These are phyloP conservation scores for Chlorophyllum brunneum DNA, from an alignment of 768 basidiomycete species.

Conservation along the genomic window DNA sequence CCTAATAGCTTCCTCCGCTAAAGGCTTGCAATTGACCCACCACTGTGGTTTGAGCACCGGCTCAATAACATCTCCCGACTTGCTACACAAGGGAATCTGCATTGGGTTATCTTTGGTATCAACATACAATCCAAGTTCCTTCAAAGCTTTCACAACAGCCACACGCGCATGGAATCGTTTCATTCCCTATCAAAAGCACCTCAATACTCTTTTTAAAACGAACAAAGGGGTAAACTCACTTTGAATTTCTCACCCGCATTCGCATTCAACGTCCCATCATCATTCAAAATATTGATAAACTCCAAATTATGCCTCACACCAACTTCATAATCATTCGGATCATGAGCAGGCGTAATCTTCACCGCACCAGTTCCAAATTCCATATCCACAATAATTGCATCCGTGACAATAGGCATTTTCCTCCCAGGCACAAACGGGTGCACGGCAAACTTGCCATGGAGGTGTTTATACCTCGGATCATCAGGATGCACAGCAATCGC, in stretches of 20 bases:
- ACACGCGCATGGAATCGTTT: conserved; percentile 93
- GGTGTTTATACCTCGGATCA: conserved; percentile 88
- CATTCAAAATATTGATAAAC: conserved; percentile 93
- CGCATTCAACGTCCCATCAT: conserved; percentile 92
- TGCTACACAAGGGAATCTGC: conserved; percentile 86
- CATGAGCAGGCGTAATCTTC: conserved; percentile 98
- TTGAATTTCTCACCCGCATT: conserved; percentile 82
- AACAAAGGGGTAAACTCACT: conserved; percentile 20
- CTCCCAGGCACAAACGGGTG: conserved; percentile 86
- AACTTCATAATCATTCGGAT: conserved; percentile 95
- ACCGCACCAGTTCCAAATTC: conserved; percentile 97
- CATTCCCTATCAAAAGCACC: conserved; percentile 56
- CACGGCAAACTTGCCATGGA: conserved; percentile 86
- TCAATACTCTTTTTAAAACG: neutral
- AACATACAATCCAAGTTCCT: conserved; percentile 80
- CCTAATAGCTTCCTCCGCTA: conserved; percentile 87
- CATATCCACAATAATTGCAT: conserved; percentile 89
- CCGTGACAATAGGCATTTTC: conserved; percentile 83
- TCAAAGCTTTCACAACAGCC: conserved; percentile 77
- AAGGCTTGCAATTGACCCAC: conserved; percentile 94
- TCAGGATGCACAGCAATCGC: conserved; percentile 96
- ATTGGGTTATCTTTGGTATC: conserved; percentile 96
- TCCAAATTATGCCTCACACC: conserved; percentile 83
- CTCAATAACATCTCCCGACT: conserved; percentile 97
- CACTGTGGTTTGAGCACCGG: conserved; percentile 95